Evolutionary conservation across 768 basidiomycete genomes (phyloP), one percentile per base, ranked within the genome.

Genomic region (Crassisporium funariophilum): DNA sequence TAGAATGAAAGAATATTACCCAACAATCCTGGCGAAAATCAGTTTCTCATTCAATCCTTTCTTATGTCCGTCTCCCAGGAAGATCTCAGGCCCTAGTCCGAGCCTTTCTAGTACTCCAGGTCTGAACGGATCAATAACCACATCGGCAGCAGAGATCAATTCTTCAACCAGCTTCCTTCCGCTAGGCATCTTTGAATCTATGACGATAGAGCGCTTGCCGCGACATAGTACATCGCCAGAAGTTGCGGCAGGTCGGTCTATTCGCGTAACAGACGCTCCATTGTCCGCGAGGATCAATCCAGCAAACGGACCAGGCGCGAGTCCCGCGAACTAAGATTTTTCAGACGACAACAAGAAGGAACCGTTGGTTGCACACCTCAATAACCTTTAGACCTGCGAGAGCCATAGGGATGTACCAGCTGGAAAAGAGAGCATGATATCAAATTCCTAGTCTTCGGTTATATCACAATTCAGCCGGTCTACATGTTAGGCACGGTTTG

Each of bases 51-150:
- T 91, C 43, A 81, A 41, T 3, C 83, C 84, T 38, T 69, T 67
- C 17, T 55, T 55, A 3, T 53, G 54, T 4, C 65, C 72, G 23
- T 59, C 58, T 38, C 82, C 81, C 13, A 89, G 67, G 57, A 91
- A 90, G 3, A 84, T 73, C 4, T 86, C 79, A 1, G 90, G 91
- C 9, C 87, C 90, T 13, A 93, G 69, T 2, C 85, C 86, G 22
- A 91, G 69, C 49, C 78, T 76, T 59, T 93, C 90, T 68, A 92
- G 73, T 2, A 91, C 88, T 1, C 90, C 91, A 40, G 90, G 88
- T 37, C 90, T 73, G 63, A 87, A 93, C 1, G 91, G 83, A 60
- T 93, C 90, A 56, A 93, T 88, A 35, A 92, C 68, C 12, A 92
- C 76, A 63, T 93, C 90, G n/a, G 88, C 85, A 25, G 73, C 64